A percentile compares a stretch with the other conserved stretches of the same genome.
These are phyloP conservation scores for Arthrobotrys sphaeroides DNA, from an alignment of 2,329 filamentous ascomycete genomes.

Conservation along the genomic window DNA sequence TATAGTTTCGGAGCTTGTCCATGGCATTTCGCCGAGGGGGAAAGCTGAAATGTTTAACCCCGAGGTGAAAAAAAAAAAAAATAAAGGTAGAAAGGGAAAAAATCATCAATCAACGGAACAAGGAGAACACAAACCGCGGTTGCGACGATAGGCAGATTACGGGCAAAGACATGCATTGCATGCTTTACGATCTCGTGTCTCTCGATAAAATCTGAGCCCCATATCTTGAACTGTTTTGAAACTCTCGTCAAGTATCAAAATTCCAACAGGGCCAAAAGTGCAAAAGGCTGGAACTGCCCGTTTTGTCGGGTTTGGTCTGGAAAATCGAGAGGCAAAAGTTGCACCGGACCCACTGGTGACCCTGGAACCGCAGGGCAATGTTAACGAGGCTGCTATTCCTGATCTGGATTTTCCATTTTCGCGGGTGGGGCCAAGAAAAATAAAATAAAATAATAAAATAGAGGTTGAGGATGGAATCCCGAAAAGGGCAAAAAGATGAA, in stretches of 20 bases:
- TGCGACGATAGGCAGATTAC: slow-evolving; percentile 2
- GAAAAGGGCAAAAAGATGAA: slow-evolving; percentile 28
- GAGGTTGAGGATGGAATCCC: background rate
- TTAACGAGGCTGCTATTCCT: background rate
- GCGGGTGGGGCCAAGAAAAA: background rate
- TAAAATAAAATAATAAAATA: background rate
- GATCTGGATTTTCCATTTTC: background rate
- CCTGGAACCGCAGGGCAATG: background rate
- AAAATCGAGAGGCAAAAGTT: background rate
- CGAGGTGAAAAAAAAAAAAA: too few relatives aligned
- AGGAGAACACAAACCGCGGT: slow-evolving; percentile 5
- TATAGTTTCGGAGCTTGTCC: slow-evolving; percentile 4
- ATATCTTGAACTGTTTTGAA: slow-evolving; percentile 7
- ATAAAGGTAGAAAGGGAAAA: too few relatives aligned
- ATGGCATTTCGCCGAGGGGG: background rate
- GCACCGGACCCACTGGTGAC: slow-evolving; percentile 1
- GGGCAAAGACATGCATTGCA: slow-evolving; percentile 9
- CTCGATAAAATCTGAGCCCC: background rate
- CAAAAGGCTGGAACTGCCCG: slow-evolving; percentile 8
- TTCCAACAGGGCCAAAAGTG: slow-evolving; percentile 19
- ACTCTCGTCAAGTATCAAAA: slow-evolving; percentile 12
- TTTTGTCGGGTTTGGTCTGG: background rate
- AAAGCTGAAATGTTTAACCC: background rate
- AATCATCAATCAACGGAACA: background rate
- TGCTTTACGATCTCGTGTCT: slow-evolving; percentile 1